phyloP scores from a whole-genome alignment of 345 rosid species.

The Raphanus sativus region DNA sequence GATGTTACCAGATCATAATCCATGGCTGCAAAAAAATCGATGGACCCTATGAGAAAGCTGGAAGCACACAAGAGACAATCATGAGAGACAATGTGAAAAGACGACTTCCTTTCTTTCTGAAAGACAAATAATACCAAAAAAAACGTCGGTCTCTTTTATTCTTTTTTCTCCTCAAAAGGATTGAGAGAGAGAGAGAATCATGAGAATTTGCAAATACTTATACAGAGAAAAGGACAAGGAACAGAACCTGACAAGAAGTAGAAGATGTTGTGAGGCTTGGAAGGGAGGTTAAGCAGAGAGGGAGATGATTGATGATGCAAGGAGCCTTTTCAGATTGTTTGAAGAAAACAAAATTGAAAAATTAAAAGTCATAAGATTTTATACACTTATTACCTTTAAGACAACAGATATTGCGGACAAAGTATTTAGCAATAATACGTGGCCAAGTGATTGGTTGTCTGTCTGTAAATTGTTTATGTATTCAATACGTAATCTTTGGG shows the following conservation, averaged over 20 bases:
- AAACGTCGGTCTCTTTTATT: slow-evolving; percentile 4
- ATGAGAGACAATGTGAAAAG: slow-evolving; percentile 30
- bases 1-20: slow-evolving; percentile 37
- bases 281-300: slow-evolving; percentile 13
- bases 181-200: slow-evolving; percentile 4
- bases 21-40: slow-evolving; percentile 33
- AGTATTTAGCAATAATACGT: slow-evolving; percentile 30
- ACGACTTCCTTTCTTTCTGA: slow-evolving; percentile 1
- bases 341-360: not conserved
- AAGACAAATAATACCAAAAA: slow-evolving; percentile 29
- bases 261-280: slow-evolving; percentile 6
- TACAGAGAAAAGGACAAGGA: slow-evolving; percentile 9
- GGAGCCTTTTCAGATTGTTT: slow-evolving; percentile 20
- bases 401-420: slow-evolving; percentile 30
- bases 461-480: slow-evolving; percentile 7
- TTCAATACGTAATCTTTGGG: slow-evolving; percentile 23
- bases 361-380: slow-evolving; percentile 30
- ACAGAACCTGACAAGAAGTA: slow-evolving; percentile 30
- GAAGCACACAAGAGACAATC: slow-evolving; percentile 38
- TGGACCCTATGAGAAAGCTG: slow-evolving; percentile 35
- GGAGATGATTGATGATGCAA: not conserved
- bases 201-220: slow-evolving; percentile 5
- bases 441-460: slow-evolving; percentile 40
- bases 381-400: slow-evolving; percentile 34
- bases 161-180: not conserved